These are phyloP conservation scores for Peniophora sp. DNA, from an alignment of 1,284 basidiomycete species.

Conservation along the genomic window DNA sequence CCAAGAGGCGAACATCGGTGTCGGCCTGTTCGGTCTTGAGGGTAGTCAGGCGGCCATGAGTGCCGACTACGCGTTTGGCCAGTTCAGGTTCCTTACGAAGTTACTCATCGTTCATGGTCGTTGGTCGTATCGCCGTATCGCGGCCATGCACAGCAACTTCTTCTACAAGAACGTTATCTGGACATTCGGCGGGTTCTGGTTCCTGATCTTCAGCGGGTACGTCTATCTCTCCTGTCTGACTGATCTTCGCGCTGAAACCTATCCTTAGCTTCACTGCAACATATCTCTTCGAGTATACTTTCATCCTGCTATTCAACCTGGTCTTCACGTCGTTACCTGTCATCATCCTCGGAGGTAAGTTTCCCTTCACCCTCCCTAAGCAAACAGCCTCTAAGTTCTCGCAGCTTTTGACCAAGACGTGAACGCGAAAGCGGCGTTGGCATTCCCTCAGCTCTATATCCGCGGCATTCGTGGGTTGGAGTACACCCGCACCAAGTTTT, in stretches of 20 bases:
- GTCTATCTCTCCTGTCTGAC: conserved; percentile 13
- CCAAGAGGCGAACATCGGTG: conserved; percentile 95
- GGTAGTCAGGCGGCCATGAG: conserved; percentile 99
- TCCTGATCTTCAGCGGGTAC: conserved; percentile 79
- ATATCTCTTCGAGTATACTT: conserved; percentile 94
- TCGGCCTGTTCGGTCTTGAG: conserved; percentile 90
- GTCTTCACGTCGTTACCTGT: conserved; percentile 93
- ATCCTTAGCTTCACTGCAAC: conserved; percentile 79
- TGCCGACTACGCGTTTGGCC: conserved; percentile 96
- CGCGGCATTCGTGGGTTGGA: conserved; percentile 90
- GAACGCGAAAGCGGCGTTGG: conserved; percentile 83
- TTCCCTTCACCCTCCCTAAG: not conserved
- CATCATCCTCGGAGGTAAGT: conserved; percentile 77
- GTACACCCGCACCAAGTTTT: conserved; percentile 90
- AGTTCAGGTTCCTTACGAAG: conserved; percentile 92
- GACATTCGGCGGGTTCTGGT: conserved; percentile 95
- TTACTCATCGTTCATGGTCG: conserved; percentile 91
- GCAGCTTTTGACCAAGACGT: conserved; percentile 93
- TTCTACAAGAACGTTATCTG: conserved; percentile 97
- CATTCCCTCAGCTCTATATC: conserved; percentile 90
- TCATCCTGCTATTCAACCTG: conserved; percentile 86
- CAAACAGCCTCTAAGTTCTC: conserved; percentile 1
- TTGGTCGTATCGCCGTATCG: conserved; percentile 93
- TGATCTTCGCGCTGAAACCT: conserved; percentile 9
- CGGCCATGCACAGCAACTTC: conserved; percentile 97